Percentiles rank a stretch among this genome's conserved stretches.
Conservation (phyloP, 2,329 filamentous ascomycete genomes). For the Tolypocladium sp. region DNA sequence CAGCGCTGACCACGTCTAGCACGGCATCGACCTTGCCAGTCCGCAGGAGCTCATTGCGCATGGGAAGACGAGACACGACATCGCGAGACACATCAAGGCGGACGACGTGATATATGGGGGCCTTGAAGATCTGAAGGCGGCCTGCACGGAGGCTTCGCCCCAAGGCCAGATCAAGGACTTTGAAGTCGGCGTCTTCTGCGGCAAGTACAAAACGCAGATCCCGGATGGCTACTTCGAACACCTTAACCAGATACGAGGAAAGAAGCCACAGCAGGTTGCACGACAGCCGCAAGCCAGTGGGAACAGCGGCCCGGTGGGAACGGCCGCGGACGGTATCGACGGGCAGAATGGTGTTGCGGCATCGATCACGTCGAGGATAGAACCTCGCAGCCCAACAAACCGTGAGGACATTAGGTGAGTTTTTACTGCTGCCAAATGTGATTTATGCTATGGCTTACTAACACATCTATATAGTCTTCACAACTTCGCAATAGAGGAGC, state of each 20-base stretch:
- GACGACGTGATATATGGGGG: slow-evolving; percentile 24
- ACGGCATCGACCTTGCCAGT: slow-evolving; percentile 39
- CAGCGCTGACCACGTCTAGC: slow-evolving; percentile 11
- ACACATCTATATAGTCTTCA: neutral
- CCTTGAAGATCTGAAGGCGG: slow-evolving; percentile 68
- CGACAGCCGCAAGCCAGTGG: neutral
- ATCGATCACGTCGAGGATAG: neutral
- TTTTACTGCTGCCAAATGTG: neutral
- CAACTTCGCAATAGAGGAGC: slow-evolving; percentile 1
- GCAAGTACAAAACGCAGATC: slow-evolving; percentile 75
- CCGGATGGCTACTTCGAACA: slow-evolving; percentile 75
- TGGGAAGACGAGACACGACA: slow-evolving; percentile 26
- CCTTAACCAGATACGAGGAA: slow-evolving; percentile 61
- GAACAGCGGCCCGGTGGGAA: neutral
- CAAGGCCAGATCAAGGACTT: slow-evolving; percentile 52
- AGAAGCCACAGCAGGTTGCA: slow-evolving; percentile 30
- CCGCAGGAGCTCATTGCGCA: slow-evolving; percentile 32
- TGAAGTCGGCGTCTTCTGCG: slow-evolving; percentile 87
- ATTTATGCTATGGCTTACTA: neutral
- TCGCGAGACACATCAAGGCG: slow-evolving; percentile 13
- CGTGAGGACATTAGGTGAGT: slow-evolving; percentile 1
- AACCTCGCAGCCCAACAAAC: neutral
- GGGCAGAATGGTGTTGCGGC: neutral
- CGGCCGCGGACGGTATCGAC: neutral
- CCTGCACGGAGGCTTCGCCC: slow-evolving; percentile 63